Evolutionary conservation across 768 basidiomycete species (phyloP).

Genomic region (Trametes punicea): DNA sequence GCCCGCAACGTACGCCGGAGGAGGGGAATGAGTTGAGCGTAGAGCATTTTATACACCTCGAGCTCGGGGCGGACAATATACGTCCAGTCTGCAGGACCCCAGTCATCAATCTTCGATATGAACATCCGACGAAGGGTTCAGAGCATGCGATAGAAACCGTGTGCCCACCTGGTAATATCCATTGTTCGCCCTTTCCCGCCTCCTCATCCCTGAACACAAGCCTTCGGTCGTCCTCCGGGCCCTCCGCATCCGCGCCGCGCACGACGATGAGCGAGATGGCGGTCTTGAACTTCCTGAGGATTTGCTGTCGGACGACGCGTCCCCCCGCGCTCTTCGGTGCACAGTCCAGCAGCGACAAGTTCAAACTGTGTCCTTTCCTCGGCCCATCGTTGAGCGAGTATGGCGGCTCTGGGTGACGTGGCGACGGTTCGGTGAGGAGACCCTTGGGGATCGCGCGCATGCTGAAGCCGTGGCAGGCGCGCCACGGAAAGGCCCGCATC

Average conservation of each 20-base stretch:
- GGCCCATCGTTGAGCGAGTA: conserved; percentile 8
- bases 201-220: conserved; percentile 16
- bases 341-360: conserved; percentile 38
- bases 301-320: conserved; percentile 33
- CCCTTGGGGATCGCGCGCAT: conserved; percentile 35
- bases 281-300: conserved; percentile 36
- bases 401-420: conserved; percentile 24
- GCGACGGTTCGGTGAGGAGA: conserved; percentile 25
- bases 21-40: conserved; percentile 36
- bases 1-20: conserved; percentile 32
- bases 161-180: conserved; percentile 21
- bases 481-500: conserved; percentile 6
- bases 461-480: conserved; percentile 14
- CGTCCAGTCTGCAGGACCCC: conserved; percentile 41
- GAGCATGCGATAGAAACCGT: neutral
- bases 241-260: conserved; percentile 36
- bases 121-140: neutral
- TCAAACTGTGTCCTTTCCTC: conserved; percentile 16
- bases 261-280: conserved; percentile 40
- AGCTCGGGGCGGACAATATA: conserved; percentile 41
- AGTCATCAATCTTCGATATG: neutral
- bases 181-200: neutral
- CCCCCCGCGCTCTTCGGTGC: conserved; percentile 29
- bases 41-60: conserved; percentile 44
- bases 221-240: conserved; percentile 6